phyloP scores from a whole-genome alignment of 306 rosid species.

The Ormosia emarginata region DNA sequence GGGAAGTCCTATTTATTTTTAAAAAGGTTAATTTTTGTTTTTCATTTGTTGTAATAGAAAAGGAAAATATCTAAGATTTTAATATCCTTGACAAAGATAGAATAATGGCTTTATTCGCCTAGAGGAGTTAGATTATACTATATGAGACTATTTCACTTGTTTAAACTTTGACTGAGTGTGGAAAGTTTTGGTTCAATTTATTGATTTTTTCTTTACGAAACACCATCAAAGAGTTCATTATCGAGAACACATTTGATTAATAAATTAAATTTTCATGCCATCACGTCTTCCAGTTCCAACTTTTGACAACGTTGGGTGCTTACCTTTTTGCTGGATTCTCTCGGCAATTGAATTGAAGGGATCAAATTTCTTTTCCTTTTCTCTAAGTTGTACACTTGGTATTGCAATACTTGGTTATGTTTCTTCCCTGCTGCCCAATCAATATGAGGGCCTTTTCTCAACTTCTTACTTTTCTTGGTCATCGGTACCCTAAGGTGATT shows the following conservation, averaged over 20 bases:
- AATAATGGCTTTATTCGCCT: background rate
- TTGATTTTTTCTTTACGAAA: slow-evolving; percentile 1
- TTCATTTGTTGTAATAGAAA: too few species aligned
- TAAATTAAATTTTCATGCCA: slow-evolving; percentile 42
- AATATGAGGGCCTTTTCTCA: slow-evolving; percentile 58
- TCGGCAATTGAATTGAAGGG: slow-evolving; percentile 71
- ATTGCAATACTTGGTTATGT: slow-evolving; percentile 85
- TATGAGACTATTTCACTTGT: background rate
- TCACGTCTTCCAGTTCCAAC: too few species aligned
- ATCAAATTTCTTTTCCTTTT: slow-evolving; percentile 76
- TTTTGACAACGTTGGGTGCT: too few species aligned
- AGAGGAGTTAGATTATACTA: background rate
- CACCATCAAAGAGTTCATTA: background rate
- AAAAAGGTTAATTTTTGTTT: too few species aligned
- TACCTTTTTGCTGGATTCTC: slow-evolving; percentile 68
- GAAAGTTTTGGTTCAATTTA: background rate
- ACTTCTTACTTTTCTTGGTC: too few species aligned
- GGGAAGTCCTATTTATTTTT: too few species aligned
- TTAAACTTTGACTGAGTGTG: background rate
- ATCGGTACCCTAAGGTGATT: slow-evolving; percentile 83
- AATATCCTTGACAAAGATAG: too few species aligned
- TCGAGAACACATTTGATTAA: slow-evolving; percentile 14
- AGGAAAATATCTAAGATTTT: too few species aligned
- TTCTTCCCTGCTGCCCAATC: slow-evolving; percentile 54
- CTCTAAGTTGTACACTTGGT: slow-evolving; percentile 84